Evolutionary conservation across 1,284 basidiomycete species (phyloP).

Genomic region (Malassezia yamatoensis): DNA sequence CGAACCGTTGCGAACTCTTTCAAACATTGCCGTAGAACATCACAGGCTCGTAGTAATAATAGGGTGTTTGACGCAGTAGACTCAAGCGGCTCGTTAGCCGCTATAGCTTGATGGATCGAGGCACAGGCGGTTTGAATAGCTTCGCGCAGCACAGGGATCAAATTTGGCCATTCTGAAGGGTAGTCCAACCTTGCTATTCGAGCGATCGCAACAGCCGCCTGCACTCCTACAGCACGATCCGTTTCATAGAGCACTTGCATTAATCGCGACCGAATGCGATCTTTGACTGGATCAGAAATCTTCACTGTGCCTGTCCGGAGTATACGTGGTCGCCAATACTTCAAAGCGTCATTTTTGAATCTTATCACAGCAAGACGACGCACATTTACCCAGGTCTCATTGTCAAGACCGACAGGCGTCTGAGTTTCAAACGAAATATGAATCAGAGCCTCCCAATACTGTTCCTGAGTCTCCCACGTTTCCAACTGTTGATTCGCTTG

Average conservation of each 20-base stretch:
- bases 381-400: conserved; percentile 21
- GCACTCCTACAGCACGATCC: conserved; percentile 34
- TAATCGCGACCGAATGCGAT: conserved; percentile 27
- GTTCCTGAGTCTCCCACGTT: conserved; percentile 30
- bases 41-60: conserved; percentile 33
- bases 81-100: conserved; percentile 12
- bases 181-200: conserved; percentile 41
- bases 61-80: conserved; percentile 22
- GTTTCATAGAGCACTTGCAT: conserved; percentile 34
- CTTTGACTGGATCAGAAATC: conserved; percentile 32
- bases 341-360: conserved; percentile 46
- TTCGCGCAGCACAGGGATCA: conserved; percentile 30
- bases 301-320: conserved; percentile 29
- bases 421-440: conserved; percentile 31
- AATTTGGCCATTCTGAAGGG: conserved; percentile 38
- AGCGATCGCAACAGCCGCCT: conserved; percentile 38
- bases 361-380: conserved; percentile 41
- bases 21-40: conserved; percentile 32
- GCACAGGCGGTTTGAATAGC: conserved; percentile 21
- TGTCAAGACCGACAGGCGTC: conserved; percentile 6
- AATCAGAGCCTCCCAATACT: conserved; percentile 34
- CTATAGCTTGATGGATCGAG: conserved; percentile 15
- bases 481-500: conserved; percentile 25
- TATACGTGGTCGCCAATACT: conserved; percentile 40
- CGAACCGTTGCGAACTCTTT: conserved; percentile 42